These are phyloP conservation scores for Purshia tridentata DNA, from an alignment of 306 rosid genomes.

Conservation along the genomic window DNA sequence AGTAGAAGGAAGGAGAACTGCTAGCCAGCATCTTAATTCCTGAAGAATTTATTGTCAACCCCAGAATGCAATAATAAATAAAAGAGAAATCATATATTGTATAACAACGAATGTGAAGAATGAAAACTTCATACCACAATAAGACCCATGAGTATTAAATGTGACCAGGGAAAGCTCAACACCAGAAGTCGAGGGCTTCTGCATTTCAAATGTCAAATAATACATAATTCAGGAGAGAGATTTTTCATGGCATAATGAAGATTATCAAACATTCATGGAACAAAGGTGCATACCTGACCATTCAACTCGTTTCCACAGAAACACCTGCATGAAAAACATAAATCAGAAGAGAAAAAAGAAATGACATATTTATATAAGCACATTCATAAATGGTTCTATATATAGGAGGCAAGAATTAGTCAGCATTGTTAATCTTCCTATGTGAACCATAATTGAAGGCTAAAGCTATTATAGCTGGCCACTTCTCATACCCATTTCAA, in stretches of 20 bases:
- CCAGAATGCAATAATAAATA: neutral
- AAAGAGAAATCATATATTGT: slow-evolving; percentile 14
- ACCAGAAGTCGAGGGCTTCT: slow-evolving; percentile 62
- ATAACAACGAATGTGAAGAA: slow-evolving; percentile 15
- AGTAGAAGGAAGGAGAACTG: neutral
- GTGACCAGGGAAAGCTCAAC: slow-evolving; percentile 75
- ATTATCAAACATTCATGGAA: slow-evolving; percentile 15
- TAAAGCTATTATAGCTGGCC: neutral
- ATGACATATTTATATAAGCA: neutral
- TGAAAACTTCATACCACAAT: slow-evolving; percentile 65
- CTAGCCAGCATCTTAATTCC: neutral
- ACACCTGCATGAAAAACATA: slow-evolving; percentile 48
- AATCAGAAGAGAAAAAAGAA: slow-evolving; percentile 24
- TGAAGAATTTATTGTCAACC: neutral
- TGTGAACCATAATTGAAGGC: neutral
- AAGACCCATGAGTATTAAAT: slow-evolving; percentile 83
- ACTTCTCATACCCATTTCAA: neutral
- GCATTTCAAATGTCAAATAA: slow-evolving; percentile 38
- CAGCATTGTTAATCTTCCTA: neutral
- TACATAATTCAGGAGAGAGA: slow-evolving; percentile 8
- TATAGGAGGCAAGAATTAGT: neutral
- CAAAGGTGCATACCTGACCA: slow-evolving; percentile 64
- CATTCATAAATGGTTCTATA: neutral
- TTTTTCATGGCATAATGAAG: neutral
- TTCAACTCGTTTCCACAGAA: slow-evolving; percentile 66